Evolutionary conservation across 106 monocot species (phyloP).

Genomic region (Ottelia alismoides): DNA sequence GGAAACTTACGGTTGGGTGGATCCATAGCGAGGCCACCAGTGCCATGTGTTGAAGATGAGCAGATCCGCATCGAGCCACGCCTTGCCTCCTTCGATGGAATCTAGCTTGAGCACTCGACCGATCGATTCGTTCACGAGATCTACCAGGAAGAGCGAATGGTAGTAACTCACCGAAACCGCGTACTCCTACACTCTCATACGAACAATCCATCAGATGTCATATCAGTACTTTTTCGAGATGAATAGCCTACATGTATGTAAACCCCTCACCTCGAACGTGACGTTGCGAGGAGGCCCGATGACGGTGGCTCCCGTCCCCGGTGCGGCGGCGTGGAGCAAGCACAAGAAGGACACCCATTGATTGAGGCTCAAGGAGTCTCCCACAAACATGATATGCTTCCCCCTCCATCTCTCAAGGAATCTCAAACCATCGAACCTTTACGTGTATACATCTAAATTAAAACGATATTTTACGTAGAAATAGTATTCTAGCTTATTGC

Average conservation of each 20-base stretch:
- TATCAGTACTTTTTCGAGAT: too few species aligned
- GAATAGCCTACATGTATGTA: background rate
- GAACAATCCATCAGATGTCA: background rate
- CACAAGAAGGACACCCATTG: conserved; percentile 27
- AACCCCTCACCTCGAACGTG: conserved; percentile 20
- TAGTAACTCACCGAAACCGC: conserved; percentile 39
- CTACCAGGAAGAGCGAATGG: conserved; percentile 31
- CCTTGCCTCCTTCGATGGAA: conserved; percentile 18
- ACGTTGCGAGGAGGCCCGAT: conserved; percentile 8
- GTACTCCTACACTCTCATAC: conserved; percentile 20
- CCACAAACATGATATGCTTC: conserved; percentile 35
- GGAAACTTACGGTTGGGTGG: conserved; percentile 34
- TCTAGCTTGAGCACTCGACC: conserved; percentile 43
- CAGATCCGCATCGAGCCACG: conserved; percentile 33
- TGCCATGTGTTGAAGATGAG: conserved; percentile 59
- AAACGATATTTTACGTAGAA: background rate
- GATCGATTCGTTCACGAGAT: conserved; percentile 21
- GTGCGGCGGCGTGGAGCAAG: conserved; percentile 27
- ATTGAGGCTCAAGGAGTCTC: conserved; percentile 33
- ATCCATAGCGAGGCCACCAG: conserved; percentile 66
- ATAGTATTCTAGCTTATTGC: background rate
- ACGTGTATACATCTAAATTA: too few species aligned
- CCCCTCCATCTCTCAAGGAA: conserved; percentile 20
- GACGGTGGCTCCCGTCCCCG: conserved; percentile 21
- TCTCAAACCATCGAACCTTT: conserved; percentile 30